Conservation (phyloP, 108 stramenopile species). For the Pseudonitzschia pungens region DNA sequence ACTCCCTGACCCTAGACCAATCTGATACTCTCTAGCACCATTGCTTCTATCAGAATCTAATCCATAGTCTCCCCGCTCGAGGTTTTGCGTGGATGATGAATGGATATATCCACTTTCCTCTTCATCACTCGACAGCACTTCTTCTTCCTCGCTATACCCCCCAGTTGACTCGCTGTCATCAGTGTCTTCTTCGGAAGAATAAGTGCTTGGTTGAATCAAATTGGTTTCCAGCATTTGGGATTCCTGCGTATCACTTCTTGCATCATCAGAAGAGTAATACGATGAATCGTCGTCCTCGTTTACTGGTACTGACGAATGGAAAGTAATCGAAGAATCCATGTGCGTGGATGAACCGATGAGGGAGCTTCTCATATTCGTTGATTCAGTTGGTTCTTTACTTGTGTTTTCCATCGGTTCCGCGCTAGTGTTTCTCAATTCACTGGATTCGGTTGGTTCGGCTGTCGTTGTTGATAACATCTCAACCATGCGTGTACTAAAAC, state of each 20-base stretch:
- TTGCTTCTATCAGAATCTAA: neutral
- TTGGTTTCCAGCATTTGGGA: neutral
- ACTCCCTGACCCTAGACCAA: neutral
- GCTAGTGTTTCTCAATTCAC: conserved; percentile 4
- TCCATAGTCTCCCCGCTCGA: neutral
- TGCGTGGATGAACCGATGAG: neutral
- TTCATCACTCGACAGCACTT: neutral
- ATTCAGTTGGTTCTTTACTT: neutral
- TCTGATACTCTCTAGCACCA: neutral
- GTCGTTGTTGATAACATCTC: neutral
- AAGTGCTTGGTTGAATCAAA: neutral
- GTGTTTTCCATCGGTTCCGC: neutral
- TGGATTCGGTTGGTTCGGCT: neutral
- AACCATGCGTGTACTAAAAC: neutral
- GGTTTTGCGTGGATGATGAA: neutral
- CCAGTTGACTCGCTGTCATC: neutral
- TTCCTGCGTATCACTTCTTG: neutral
- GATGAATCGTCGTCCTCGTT: neutral
- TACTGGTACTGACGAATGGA: neutral
- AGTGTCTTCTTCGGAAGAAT: neutral
- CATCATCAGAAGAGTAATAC: conserved; percentile 4
- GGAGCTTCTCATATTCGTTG: neutral
- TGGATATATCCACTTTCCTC: neutral
- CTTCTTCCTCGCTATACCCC: neutral
- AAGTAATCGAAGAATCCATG: neutral